A percentile compares a stretch with the other conserved stretches of the same genome.
phyloP scores from a whole-genome alignment of 2,329 filamentous ascomycete genomes.

The Aspergillus sp. region DNA sequence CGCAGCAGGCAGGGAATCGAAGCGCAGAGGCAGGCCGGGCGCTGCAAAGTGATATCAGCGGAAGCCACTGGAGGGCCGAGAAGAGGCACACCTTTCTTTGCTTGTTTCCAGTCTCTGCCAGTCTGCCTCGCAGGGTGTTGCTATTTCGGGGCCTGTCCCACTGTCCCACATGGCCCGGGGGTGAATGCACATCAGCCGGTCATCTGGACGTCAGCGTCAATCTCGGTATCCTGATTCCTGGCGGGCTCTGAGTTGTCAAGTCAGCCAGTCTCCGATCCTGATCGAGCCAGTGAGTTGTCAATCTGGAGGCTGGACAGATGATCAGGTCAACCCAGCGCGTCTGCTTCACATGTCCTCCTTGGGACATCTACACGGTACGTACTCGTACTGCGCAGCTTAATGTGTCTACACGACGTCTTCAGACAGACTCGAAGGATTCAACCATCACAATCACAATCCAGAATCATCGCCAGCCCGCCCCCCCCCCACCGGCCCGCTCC shows the following conservation, averaged over 20 bases:
- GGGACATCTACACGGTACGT: background rate
- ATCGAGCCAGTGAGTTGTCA: background rate
- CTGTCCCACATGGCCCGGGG: conserved; percentile 9
- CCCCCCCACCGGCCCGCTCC: background rate
- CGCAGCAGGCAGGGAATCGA: background rate
- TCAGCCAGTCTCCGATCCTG: too few relatives aligned
- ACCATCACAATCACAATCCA: too few relatives aligned
- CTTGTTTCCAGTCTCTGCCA: background rate
- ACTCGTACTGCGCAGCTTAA: too few relatives aligned
- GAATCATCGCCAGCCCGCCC: too few relatives aligned
- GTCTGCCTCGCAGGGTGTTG: background rate
- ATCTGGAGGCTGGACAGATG: background rate
- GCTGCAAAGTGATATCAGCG: background rate
- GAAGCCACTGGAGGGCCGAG: conserved; percentile 1
- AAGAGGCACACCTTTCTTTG: background rate
- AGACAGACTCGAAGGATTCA: too few relatives aligned
- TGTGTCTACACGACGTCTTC: too few relatives aligned
- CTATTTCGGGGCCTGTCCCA: conserved; percentile 12
- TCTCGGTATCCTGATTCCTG: background rate
- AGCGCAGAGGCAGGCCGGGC: background rate
- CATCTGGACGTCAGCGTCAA: conserved; percentile 12
- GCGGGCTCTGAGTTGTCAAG: background rate
- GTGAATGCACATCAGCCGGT: conserved; percentile 10
- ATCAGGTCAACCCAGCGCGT: background rate
- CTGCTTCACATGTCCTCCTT: background rate